Base-by-base conservation (phyloP, 2,329 filamentous ascomycete genomes). In the Didymella keratinophila region DNA sequence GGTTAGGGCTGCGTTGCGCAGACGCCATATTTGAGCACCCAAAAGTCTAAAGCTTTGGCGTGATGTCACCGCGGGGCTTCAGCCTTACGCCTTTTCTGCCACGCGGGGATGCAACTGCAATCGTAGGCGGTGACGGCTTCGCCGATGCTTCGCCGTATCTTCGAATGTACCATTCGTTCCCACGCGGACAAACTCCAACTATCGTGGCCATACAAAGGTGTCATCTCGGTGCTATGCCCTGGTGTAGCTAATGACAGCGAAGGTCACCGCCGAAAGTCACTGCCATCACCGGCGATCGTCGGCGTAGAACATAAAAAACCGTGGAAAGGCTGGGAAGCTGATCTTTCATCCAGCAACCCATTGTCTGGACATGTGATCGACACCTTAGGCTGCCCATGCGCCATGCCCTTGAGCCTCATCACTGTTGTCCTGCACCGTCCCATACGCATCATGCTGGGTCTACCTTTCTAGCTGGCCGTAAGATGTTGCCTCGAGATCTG, bases 51-150 rank as follows among this genome's bases (percentile, higher is more conserved):
- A 32, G n/a, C 25, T 11, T 3, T n/a, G 20, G 10, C 3, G 20
- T 47, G 36, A 52, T 52, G 43, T 52, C 55, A 57, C 47, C 48
- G 48, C 55, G 44, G 55, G 37, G 49, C 18, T 46, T 14, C 43
- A 52, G 47, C 54, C 54, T 34, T 56, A 39, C 20, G 12, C 16
- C 18, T 41, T 21, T 27, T 43, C 23, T 27, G 41, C 41, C 21
- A 45, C n/a, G 23, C 30, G 41, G 50, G 41, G 41, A 6, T 27
- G 11, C 30, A 49, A 34, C 46, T 30, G 21, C 3, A 32, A 46
- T 7, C 28, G 44, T 43, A 27, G 41, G 41, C 41, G 41, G 41
- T 43, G 4, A 28, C n/a, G 36, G 36, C 21, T 39, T 27, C 23
- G 46, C 21, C 21, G 46, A 37, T 21, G 8, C 10, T 9, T 34